phyloP scores from a whole-genome alignment of 73 alveolate genomes.

The Tetrahymena thermophila region DNA sequence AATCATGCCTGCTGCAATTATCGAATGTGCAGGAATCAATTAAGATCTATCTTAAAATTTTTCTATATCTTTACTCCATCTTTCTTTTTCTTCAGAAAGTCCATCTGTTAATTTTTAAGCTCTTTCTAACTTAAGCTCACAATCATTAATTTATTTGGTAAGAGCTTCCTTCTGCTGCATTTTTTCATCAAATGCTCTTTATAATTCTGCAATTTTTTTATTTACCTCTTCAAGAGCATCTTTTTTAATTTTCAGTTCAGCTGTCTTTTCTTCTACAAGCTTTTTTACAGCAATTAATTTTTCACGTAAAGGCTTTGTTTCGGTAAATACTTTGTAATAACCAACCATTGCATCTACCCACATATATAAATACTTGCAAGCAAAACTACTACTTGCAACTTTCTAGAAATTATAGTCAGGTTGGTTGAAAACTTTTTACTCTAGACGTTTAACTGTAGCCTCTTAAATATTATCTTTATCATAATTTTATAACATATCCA shows the following conservation, averaged over 20 bases:
- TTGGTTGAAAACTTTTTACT: slow-evolving; percentile 45
- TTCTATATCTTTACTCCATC: slow-evolving; percentile 96
- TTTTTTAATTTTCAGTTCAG: slow-evolving; percentile 62
- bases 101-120: slow-evolving; percentile 96
- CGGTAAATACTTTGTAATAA: slow-evolving; percentile 62
- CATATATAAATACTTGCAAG: slow-evolving; percentile 63
- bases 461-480: slow-evolving; percentile 69
- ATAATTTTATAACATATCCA: slow-evolving; percentile 58
- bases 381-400: slow-evolving; percentile 72
- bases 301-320: slow-evolving; percentile 60
- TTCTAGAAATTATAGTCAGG: slow-evolving; percentile 67
- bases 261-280: slow-evolving; percentile 54
- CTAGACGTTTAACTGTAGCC: slow-evolving; percentile 50
- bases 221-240: slow-evolving; percentile 71
- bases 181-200: slow-evolving; percentile 48
- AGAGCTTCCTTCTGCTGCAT: slow-evolving; percentile 57
- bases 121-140: slow-evolving; percentile 84
- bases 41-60: slow-evolving; percentile 80
- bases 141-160: slow-evolving; percentile 61
- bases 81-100: slow-evolving; percentile 93
- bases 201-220: slow-evolving; percentile 54
- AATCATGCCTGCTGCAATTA: slow-evolving; percentile 96
- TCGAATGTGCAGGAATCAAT: slow-evolving; percentile 89
- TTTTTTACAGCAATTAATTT: slow-evolving; percentile 51
- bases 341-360: slow-evolving; percentile 81